Evolutionary conservation across 1,284 basidiomycete species (phyloP).

Genomic region (Nidula niveotomentosa): DNA sequence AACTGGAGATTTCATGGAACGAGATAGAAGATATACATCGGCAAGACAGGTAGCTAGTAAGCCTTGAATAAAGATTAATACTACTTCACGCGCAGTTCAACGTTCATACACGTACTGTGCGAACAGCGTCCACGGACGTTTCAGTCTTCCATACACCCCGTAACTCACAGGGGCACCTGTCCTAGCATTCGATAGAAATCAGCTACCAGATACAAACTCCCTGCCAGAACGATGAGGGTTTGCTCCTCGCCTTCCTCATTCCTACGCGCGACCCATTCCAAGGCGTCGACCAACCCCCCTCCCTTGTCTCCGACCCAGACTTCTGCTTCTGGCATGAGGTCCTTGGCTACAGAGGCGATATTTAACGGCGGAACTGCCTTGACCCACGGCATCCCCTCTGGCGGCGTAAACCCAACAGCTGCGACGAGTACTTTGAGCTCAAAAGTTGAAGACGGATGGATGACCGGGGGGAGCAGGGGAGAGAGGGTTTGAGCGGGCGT

Average conservation of each 20-base stretch:
- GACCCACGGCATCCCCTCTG: slow-evolving; percentile 94
- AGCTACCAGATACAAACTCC: slow-evolving; percentile 89
- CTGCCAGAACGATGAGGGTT: slow-evolving; percentile 71
- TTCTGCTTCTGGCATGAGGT: slow-evolving; percentile 39
- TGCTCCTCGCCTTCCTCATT: slow-evolving; percentile 17
- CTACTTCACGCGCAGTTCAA: no score
- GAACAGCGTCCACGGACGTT: no score
- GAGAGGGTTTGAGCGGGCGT: slow-evolving; percentile 68
- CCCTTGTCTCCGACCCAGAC: slow-evolving; percentile 38
- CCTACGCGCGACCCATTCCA: slow-evolving; percentile 41
- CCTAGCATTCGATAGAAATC: slow-evolving; percentile 61
- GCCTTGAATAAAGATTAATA: no score
- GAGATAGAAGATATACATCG: no score
- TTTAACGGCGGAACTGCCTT: slow-evolving; percentile 52
- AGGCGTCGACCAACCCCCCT: slow-evolving; percentile 25
- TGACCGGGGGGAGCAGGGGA: slow-evolving; percentile 49
- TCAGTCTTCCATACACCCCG: no score
- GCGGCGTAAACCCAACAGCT: slow-evolving; percentile 69
- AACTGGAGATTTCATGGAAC: no score
- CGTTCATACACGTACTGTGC: no score
- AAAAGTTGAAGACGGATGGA: slow-evolving; percentile 11
- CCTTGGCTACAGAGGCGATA: slow-evolving; percentile 41
- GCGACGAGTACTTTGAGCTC: slow-evolving; percentile 28
- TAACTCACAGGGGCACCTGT: no score
- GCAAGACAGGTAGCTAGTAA: no score